A percentile compares a stretch with the other conserved stretches of the same genome.
Conservation (phyloP, 2,329 filamentous ascomycete species). For the Penicillium sp. region DNA sequence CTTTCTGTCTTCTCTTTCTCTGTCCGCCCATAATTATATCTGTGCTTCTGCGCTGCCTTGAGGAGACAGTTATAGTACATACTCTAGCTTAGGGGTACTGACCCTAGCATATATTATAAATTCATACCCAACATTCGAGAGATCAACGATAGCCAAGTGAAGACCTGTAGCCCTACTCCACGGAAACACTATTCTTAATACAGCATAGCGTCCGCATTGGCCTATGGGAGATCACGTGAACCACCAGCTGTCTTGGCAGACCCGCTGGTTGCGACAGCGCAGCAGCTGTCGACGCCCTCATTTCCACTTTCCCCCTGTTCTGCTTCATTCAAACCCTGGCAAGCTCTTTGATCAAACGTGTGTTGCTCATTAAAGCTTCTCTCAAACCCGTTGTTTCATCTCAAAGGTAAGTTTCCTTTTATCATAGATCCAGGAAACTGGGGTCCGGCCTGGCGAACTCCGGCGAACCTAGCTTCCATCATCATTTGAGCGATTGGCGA, state of each 20-base stretch:
- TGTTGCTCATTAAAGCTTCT: background rate
- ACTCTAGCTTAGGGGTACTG: rapidly evolving
- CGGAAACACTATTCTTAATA: background rate
- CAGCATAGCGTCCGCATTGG: background rate
- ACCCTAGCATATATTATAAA: background rate
- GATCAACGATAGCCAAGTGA: background rate
- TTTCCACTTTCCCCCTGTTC: conserved; percentile 18
- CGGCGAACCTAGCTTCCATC: background rate
- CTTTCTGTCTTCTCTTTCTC: background rate
- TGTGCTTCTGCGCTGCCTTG: background rate
- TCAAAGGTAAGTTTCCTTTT: background rate
- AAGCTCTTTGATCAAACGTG: conserved; percentile 1
- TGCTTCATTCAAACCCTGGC: conserved; percentile 13
- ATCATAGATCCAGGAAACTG: background rate
- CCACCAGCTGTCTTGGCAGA: conserved; percentile 27
- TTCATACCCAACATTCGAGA: background rate
- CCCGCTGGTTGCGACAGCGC: conserved; percentile 35
- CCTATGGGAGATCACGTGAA: background rate
- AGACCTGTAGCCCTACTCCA: background rate
- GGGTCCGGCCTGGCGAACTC: background rate
- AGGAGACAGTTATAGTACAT: rapidly evolving
- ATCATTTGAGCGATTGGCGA: background rate
- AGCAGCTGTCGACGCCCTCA: conserved; percentile 22
- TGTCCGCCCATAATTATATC: background rate
- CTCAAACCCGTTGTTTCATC: background rate